These are phyloP conservation scores for Neurospora sp. DNA, from an alignment of 495 filamentous ascomycete genomes.

Conservation along the genomic window DNA sequence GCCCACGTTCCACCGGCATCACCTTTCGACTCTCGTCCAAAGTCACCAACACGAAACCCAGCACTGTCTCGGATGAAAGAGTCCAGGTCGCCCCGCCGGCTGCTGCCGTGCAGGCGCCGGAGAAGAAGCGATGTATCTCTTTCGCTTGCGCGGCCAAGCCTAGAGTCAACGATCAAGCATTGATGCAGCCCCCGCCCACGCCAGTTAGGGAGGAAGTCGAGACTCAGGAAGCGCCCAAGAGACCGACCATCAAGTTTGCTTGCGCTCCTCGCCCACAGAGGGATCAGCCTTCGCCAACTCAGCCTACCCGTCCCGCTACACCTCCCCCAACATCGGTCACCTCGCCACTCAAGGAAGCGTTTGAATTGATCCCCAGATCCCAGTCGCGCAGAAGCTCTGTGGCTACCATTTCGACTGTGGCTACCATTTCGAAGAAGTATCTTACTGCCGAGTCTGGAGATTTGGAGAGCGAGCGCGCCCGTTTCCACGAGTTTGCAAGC, in stretches of 20 bases:
- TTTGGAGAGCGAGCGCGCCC: slow-evolving; percentile 55
- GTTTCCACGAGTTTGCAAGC: slow-evolving; percentile 91
- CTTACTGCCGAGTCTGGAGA: slow-evolving; percentile 41
- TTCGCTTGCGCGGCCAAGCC: slow-evolving; percentile 68
- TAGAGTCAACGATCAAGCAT: slow-evolving; percentile 17
- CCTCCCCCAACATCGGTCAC: slow-evolving; percentile 5
- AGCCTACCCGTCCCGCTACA: slow-evolving; percentile 9
- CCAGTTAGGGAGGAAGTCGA: slow-evolving; percentile 12
- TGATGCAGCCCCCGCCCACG: slow-evolving; percentile 17
- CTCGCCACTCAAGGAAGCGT: slow-evolving; percentile 6
- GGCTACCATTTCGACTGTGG: slow-evolving; percentile 20
- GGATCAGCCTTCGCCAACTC: slow-evolving; percentile 5
- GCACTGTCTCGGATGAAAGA: background rate
- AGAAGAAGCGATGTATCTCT: slow-evolving; percentile 73
- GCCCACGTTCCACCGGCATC: slow-evolving; percentile 55
- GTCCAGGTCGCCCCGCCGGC: slow-evolving; percentile 6
- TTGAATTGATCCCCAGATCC: slow-evolving; percentile 15
- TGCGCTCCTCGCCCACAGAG: slow-evolving; percentile 20
- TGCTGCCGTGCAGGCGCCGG: slow-evolving; percentile 21
- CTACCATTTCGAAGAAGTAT: slow-evolving; percentile 30
- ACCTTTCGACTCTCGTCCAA: slow-evolving; percentile 11
- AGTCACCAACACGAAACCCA: background rate
- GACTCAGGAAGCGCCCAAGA: slow-evolving; percentile 27
- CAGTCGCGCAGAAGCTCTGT: slow-evolving; percentile 33
- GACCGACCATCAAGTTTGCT: slow-evolving; percentile 41